Evolutionary conservation across 2,329 filamentous ascomycete genomes (phyloP).

Genomic region (Zalaria obscura): DNA sequence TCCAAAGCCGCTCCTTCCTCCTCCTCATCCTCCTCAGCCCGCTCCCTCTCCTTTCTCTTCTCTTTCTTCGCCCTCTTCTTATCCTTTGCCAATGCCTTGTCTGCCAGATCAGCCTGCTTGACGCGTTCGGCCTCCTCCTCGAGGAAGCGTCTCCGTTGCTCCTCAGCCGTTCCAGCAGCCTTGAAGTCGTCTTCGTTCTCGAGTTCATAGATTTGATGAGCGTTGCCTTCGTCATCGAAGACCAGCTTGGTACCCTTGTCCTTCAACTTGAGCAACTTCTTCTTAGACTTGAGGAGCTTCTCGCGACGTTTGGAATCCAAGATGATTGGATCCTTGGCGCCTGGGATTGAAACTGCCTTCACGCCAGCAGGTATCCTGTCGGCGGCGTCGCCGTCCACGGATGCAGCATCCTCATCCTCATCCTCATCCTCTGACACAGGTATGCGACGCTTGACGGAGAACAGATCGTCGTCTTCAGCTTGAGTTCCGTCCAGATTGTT

Average conservation of each 20-base stretch:
- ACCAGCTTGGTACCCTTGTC: conserved; percentile 73
- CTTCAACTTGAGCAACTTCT: conserved; percentile 81
- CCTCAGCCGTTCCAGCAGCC: conserved; percentile 58
- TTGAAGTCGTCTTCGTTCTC: conserved; percentile 73
- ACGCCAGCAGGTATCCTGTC: conserved; percentile 29
- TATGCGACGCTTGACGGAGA: conserved; percentile 83
- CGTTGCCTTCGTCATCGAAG: conserved; percentile 82
- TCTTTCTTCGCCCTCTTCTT: conserved; percentile 65
- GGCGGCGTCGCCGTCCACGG: conserved; percentile 26
- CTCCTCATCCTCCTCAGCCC: conserved; percentile 33
- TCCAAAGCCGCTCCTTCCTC: conserved; percentile 10
- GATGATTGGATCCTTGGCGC: conserved; percentile 54
- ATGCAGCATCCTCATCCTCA: conserved; percentile 27
- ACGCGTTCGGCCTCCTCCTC: conserved; percentile 60
- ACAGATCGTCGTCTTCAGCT: conserved; percentile 53
- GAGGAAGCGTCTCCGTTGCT: conserved; percentile 65
- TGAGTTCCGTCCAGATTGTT: conserved; percentile 20
- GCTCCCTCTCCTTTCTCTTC: conserved; percentile 55
- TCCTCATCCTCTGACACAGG: conserved; percentile 29
- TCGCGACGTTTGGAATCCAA: conserved; percentile 92
- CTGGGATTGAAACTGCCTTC: conserved; percentile 48
- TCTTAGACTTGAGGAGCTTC: conserved; percentile 88
- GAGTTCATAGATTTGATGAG: conserved; percentile 78
- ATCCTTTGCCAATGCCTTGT: conserved; percentile 68
- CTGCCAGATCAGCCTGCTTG: conserved; percentile 59